phyloP scores from a whole-genome alignment of 148 eudicot species.

The Amaranthus palmeri region DNA sequence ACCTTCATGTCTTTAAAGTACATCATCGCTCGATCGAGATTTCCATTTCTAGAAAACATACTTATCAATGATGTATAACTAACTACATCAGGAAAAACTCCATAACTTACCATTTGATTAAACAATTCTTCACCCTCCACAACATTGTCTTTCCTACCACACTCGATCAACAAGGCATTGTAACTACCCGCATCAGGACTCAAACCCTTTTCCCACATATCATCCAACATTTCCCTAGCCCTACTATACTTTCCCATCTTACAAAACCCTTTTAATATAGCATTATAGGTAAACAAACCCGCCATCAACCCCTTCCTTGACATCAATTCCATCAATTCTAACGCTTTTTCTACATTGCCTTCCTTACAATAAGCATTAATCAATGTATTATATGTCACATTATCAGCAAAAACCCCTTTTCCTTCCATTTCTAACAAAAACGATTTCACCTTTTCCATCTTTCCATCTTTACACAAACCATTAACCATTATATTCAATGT shows the following conservation, averaged over 20 bases:
- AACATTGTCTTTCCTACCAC: slow-evolving; percentile 40
- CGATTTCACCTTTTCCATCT: slow-evolving; percentile 31
- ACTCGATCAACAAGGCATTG: slow-evolving; percentile 56
- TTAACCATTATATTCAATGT: slow-evolving; percentile 83
- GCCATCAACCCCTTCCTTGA: slow-evolving; percentile 48
- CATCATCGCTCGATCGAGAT: slow-evolving; percentile 50
- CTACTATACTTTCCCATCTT: slow-evolving; percentile 39
- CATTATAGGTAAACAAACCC: slow-evolving; percentile 50
- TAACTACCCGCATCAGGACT: slow-evolving; percentile 61
- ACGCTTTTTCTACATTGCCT: slow-evolving; percentile 55
- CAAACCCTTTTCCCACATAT: slow-evolving; percentile 56
- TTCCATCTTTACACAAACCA: slow-evolving; percentile 68
- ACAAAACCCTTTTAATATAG: slow-evolving; percentile 61
- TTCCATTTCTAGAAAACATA: slow-evolving; percentile 47
- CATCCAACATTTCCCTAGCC: slow-evolving; percentile 53
- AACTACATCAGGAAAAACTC: slow-evolving; percentile 55
- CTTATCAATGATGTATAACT: slow-evolving; percentile 67
- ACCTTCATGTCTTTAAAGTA: slow-evolving; percentile 49
- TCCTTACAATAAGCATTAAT: slow-evolving; percentile 53
- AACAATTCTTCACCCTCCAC: slow-evolving; percentile 45
- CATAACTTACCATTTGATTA: slow-evolving; percentile 44
- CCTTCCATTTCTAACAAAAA: slow-evolving; percentile 59
- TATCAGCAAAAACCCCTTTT: slow-evolving; percentile 60
- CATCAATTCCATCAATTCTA: slow-evolving; percentile 52
- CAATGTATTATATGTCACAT: slow-evolving; percentile 73